Base-by-base conservation (phyloP, 768 basidiomycete species). In the Lentinula boryana region DNA sequence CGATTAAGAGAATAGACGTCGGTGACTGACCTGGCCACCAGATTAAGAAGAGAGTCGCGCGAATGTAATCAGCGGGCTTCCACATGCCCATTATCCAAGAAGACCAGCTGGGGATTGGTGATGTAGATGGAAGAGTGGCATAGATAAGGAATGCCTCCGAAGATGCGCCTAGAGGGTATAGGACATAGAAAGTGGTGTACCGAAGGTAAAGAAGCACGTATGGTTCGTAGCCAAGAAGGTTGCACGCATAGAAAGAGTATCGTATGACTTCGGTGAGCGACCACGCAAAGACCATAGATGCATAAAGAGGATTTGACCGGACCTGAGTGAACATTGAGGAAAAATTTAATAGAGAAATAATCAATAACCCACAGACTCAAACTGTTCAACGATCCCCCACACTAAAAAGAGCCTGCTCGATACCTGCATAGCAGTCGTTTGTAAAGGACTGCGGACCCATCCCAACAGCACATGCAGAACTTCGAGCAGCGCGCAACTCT, bases 241-340 rank as follows among this genome's bases (percentile, higher is more conserved):
- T 78, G 67, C 79, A 75, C 1, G 89, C 87, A 72, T 98, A 99
- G 79, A 88, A 96, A 8, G 84, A 70, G 75, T 98, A 98, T 33
- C 97, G 91, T 60, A 95, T 85, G 51, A 95, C 84, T 74, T 99
- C 97, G 15, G 94, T 92, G 55, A 87, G 63, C 0, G 91, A 88
- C 97, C 97, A 98, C 0, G 95, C 89, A 63, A 96, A 73, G 58
- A 98, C 82, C 93, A 98, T 96, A 54, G 88, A 86, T 5, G 91
- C 83, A 76, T 91, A 98, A 31, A 95, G 69, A 3, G 97, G 91
- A 68, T 84, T 87, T 3, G 77, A 69, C 64, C 84, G 89, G 31
- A 89, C 80, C 85, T 89, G 61, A 27, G 43, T 55, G 50, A 7
- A 60, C 38, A 21, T 53, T 32, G 13, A n/a, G 31, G 62, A 57